Percentiles rank a stretch among this genome's conserved stretches.
Conservation (phyloP, 2,329 filamentous ascomycete species). For the Talaromyces sp. region DNA sequence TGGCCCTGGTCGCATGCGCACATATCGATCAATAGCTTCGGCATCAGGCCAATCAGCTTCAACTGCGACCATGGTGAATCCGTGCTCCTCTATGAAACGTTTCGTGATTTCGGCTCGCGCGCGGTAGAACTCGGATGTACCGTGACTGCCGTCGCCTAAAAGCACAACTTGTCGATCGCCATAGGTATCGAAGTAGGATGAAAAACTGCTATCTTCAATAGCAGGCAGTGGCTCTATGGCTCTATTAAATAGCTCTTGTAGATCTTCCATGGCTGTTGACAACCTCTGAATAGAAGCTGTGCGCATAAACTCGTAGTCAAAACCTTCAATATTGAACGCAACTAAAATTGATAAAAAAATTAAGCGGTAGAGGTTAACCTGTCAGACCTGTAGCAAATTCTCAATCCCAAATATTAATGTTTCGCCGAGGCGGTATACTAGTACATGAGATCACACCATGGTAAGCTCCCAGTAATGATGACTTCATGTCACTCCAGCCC, state of each 20-base stretch:
- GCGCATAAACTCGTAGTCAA: constrained; percentile 12
- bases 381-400: too few species aligned
- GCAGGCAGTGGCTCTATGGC: constrained; percentile 41
- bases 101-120: constrained; percentile 57
- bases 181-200: constrained; percentile 46
- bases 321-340: not conserved
- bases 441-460: constrained; percentile 26
- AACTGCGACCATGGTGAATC: constrained; percentile 55
- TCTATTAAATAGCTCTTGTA: constrained; percentile 39
- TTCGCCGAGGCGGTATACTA: not conserved
- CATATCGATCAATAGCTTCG: constrained; percentile 55
- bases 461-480: constrained; percentile 32
- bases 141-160: constrained; percentile 54
- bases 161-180: constrained; percentile 46
- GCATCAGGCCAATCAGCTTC: constrained; percentile 61
- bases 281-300: constrained; percentile 1
- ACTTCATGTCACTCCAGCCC: constrained; percentile 26
- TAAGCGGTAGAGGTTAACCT: not conserved
- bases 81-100: constrained; percentile 52
- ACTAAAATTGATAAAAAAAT: not conserved
- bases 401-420: not conserved
- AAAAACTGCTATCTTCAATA: constrained; percentile 41
- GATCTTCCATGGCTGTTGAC: constrained; percentile 27
- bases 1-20: constrained; percentile 48
- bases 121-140: constrained; percentile 59